A percentile compares a stretch with the other conserved stretches of the same genome.
phyloP scores from a whole-genome alignment of 2,329 filamentous ascomycete genomes.

The Diaporthe destruens region DNA sequence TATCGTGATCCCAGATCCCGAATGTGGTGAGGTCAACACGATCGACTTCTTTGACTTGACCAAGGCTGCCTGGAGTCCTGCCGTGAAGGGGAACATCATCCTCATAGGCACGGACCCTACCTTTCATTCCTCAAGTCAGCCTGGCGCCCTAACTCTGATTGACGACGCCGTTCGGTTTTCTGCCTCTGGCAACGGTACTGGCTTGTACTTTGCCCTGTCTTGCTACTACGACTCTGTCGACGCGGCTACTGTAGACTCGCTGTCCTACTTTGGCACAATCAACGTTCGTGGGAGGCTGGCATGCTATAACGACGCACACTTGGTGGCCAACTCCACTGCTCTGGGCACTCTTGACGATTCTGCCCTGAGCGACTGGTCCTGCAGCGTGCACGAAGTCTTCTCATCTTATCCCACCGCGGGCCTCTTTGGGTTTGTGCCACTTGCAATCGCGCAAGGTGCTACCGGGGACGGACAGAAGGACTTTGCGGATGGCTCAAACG shows the following conservation, averaged over 20 bases:
- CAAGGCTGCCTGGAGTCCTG: slow-evolving; percentile 55
- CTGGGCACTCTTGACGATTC: slow-evolving; percentile 52
- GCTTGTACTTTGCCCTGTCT: slow-evolving; percentile 57
- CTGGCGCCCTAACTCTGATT: slow-evolving; percentile 53
- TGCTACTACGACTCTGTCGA: slow-evolving; percentile 54
- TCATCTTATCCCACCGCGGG: slow-evolving; percentile 53
- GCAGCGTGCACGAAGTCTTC: slow-evolving; percentile 58
- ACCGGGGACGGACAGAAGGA: slow-evolving; percentile 50
- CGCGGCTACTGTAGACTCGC: slow-evolving; percentile 44
- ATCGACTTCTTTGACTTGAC: slow-evolving; percentile 55
- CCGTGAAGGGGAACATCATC: slow-evolving; percentile 56
- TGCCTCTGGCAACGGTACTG: slow-evolving; percentile 51
- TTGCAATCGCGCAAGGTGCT: slow-evolving; percentile 55
- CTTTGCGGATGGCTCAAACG: slow-evolving; percentile 53
- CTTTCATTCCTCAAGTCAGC: slow-evolving; percentile 48
- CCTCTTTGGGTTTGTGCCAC: slow-evolving; percentile 52
- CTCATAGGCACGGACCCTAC: slow-evolving; percentile 56
- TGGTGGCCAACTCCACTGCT: slow-evolving; percentile 53
- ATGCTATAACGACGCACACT: slow-evolving; percentile 56
- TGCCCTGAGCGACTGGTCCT: slow-evolving; percentile 57
- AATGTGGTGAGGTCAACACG: slow-evolving; percentile 47
- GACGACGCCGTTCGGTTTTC: slow-evolving; percentile 54
- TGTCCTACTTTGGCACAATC: slow-evolving; percentile 55
- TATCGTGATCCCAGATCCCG: slow-evolving; percentile 57
- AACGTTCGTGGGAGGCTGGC: slow-evolving; percentile 53